Evolutionary conservation across 108 stramenopile genomes (phyloP).

Genomic region (Epithemia pelagica): DNA sequence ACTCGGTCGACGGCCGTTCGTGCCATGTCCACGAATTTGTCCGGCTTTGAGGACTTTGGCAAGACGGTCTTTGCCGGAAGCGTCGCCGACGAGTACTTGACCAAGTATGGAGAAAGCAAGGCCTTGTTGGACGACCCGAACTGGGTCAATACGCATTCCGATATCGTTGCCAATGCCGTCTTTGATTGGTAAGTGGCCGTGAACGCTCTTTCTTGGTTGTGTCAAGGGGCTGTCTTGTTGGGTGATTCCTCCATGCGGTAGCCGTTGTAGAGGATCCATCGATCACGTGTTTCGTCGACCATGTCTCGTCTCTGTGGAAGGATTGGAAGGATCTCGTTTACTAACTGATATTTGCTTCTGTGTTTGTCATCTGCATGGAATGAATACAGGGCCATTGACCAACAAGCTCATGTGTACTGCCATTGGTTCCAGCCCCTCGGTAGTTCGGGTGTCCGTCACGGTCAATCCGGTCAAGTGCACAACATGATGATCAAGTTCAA

Average conservation of each 20-base stretch:
- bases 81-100: conserved; percentile 84
- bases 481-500: conserved; percentile 94
- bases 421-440: conserved; percentile 97
- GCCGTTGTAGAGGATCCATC: not conserved
- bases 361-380: too few species aligned
- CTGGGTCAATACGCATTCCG: conserved; percentile 76
- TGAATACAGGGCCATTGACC: conserved; percentile 76
- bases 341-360: too few species aligned
- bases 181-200: conserved; percentile 88
- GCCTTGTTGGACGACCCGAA: conserved; percentile 66
- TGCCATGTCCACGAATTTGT: conserved; percentile 67
- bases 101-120: conserved; percentile 76
- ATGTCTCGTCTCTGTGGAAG: too few species aligned
- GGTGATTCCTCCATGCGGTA: not conserved
- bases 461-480: conserved; percentile 88
- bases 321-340: too few species aligned
- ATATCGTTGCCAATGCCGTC: conserved; percentile 84
- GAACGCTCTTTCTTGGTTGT: too few species aligned
- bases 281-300: too few species aligned
- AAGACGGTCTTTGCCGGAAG: conserved; percentile 82
- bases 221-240: not conserved
- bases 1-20: too few species aligned
- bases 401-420: conserved; percentile 91
- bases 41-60: conserved; percentile 83
- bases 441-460: conserved; percentile 84